Conservation (phyloP, 805 yeast species). For the Sugiyamaella smithiae region DNA sequence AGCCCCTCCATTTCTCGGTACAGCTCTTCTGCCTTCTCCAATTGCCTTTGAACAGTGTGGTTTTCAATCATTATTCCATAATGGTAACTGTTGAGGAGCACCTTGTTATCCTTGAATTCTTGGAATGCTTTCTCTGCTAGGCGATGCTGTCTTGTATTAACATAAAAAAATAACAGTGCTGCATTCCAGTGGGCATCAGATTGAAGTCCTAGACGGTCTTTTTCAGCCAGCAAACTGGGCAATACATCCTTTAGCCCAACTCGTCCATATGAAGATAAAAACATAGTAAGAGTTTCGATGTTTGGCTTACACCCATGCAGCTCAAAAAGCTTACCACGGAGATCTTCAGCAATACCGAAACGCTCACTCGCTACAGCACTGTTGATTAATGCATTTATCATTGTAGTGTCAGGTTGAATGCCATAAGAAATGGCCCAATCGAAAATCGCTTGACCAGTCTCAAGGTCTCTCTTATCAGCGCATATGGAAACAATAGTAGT, state of each 20-base stretch:
- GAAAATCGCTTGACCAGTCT: constrained; percentile 28
- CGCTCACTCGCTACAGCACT: constrained; percentile 32
- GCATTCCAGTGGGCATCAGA: constrained; percentile 33
- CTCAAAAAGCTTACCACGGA: constrained; percentile 29
- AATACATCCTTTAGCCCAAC: constrained; percentile 14
- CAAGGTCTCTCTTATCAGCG: constrained; percentile 27
- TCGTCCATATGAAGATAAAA: constrained; percentile 26
- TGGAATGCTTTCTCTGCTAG: constrained; percentile 36
- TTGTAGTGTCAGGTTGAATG: constrained; percentile 25
- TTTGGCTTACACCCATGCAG: constrained; percentile 11
- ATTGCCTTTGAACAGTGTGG: constrained; percentile 15
- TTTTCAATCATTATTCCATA: constrained; percentile 27
- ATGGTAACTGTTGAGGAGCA: constrained; percentile 19
- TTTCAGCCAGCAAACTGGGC: constrained; percentile 25
- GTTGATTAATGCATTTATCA: constrained; percentile 35
- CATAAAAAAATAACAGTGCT: constrained; percentile 34
- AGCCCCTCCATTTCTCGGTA: constrained; percentile 19
- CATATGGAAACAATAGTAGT: constrained; percentile 31
- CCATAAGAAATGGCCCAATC: constrained; percentile 28
- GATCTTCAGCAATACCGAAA: constrained; percentile 32
- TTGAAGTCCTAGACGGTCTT: constrained; percentile 27
- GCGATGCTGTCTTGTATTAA: constrained; percentile 34
- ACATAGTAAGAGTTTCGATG: constrained; percentile 27
- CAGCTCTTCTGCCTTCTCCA: constrained; percentile 19
- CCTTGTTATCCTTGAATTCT: constrained; percentile 21